phyloP scores from a whole-genome alignment of 495 filamentous ascomycete species.

The Halenospora varia region DNA sequence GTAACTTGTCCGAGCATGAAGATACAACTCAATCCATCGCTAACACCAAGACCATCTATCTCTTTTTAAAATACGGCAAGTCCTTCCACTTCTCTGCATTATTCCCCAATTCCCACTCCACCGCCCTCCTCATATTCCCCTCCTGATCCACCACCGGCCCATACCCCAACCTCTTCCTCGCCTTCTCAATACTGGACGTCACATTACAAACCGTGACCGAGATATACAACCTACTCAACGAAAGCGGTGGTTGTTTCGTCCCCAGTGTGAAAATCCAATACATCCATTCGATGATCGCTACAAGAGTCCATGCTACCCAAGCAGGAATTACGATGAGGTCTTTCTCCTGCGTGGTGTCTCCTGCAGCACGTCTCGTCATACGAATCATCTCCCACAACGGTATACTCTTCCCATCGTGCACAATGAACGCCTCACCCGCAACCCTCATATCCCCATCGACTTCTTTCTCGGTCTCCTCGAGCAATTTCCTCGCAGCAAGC shows the following conservation, averaged over 20 bases:
- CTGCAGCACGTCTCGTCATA: background rate
- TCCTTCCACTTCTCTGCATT: background rate
- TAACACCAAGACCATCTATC: too few species aligned
- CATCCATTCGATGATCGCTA: background rate
- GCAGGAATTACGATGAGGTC: background rate
- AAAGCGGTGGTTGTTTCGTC: background rate
- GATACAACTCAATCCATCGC: too few species aligned
- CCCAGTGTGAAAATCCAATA: background rate
- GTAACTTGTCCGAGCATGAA: too few species aligned
- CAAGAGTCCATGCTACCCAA: background rate
- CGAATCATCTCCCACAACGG: background rate
- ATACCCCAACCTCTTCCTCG: background rate
- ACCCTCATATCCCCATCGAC: background rate
- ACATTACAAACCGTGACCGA: background rate
- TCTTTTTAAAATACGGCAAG: too few species aligned
- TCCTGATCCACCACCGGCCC: background rate
- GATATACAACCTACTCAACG: background rate
- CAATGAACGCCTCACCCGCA: background rate
- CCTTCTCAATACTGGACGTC: background rate
- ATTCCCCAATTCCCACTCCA: background rate
- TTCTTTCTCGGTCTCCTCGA: background rate
- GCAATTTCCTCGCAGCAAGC: background rate
- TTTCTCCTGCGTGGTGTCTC: background rate
- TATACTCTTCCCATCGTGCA: background rate
- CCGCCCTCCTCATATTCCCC: background rate